Percentiles rank a stretch among this genome's conserved stretches.
Evolutionary conservation across 768 basidiomycete species (phyloP).

Genomic region (Xanthoconium purpureum): DNA sequence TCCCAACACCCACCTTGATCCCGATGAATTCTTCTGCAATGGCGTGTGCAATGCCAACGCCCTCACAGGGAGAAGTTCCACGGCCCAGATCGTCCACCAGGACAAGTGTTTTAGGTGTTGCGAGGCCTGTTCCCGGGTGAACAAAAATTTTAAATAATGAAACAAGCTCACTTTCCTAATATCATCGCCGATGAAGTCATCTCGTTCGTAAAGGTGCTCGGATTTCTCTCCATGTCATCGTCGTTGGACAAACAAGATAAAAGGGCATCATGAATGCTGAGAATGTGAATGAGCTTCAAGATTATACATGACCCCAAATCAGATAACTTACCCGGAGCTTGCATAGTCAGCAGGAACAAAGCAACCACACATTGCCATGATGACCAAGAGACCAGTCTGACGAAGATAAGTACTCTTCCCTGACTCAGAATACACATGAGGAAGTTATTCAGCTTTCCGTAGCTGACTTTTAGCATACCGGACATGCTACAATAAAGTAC

Average conservation of each 20-base stretch:
- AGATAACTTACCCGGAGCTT: conserved; percentile 61
- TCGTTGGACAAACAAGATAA: conserved; percentile 91
- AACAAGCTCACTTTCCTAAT: conserved; percentile 46
- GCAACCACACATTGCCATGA: conserved; percentile 89
- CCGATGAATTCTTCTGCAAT: conserved; percentile 76
- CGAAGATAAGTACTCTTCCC: conserved; percentile 94
- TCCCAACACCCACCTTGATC: conserved; percentile 51
- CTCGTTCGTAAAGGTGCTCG: conserved; percentile 95
- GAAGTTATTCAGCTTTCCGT: background rate
- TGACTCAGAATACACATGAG: conserved; percentile 21
- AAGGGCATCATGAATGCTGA: conserved; percentile 76
- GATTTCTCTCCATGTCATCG: conserved; percentile 82
- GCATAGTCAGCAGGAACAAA: conserved; percentile 95
- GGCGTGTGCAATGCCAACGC: conserved; percentile 77
- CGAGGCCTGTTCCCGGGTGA: conserved; percentile 49
- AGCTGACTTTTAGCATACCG: conserved; percentile 27
- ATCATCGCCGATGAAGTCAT: conserved; percentile 94
- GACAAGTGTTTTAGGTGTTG: conserved; percentile 67
- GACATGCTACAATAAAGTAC: conserved; percentile 51
- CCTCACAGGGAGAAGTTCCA: conserved; percentile 85
- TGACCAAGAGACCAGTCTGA: conserved; percentile 76
- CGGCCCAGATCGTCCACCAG: conserved; percentile 92
- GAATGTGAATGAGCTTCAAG: background rate
- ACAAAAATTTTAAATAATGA: background rate
- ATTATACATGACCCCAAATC: background rate